Conservation (phyloP, 768 basidiomycete species). For the Suillus occidentalis region DNA sequence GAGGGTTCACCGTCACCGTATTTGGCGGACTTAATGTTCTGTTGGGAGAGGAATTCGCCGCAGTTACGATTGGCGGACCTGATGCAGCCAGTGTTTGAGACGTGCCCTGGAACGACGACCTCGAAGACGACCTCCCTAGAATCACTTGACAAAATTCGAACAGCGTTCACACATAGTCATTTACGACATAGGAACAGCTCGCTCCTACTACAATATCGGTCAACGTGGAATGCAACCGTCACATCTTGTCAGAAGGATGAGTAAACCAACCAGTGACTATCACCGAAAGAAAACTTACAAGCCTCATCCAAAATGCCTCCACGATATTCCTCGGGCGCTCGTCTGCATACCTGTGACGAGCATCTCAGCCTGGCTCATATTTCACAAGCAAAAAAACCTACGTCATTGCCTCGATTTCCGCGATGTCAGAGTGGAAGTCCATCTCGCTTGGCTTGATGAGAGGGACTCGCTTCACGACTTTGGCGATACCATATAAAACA, state of each 20-base stretch:
- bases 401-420: constrained; percentile 32
- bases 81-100: background rate
- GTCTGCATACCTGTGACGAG: constrained; percentile 24
- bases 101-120: background rate
- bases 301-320: constrained; percentile 30
- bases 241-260: constrained; percentile 12
- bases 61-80: background rate
- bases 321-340: constrained; percentile 25
- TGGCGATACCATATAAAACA: constrained; percentile 39
- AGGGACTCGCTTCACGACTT: constrained; percentile 14
- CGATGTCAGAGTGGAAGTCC: constrained; percentile 26
- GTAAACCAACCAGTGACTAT: background rate
- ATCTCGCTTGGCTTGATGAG: constrained; percentile 17
- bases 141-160: background rate
- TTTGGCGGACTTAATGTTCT: background rate
- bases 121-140: background rate
- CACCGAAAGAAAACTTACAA: constrained; percentile 17
- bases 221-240: constrained; percentile 4
- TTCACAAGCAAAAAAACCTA: constrained; percentile 7
- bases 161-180: background rate
- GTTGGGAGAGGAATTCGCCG: background rate
- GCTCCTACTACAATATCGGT: background rate
- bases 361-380: background rate
- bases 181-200: constrained; percentile 3
- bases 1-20: background rate